Percentiles rank a stretch among this genome's conserved stretches.
Evolutionary conservation across 148 eudicot genomes (phyloP).

Genomic region (Vaccinium macrocarpon): DNA sequence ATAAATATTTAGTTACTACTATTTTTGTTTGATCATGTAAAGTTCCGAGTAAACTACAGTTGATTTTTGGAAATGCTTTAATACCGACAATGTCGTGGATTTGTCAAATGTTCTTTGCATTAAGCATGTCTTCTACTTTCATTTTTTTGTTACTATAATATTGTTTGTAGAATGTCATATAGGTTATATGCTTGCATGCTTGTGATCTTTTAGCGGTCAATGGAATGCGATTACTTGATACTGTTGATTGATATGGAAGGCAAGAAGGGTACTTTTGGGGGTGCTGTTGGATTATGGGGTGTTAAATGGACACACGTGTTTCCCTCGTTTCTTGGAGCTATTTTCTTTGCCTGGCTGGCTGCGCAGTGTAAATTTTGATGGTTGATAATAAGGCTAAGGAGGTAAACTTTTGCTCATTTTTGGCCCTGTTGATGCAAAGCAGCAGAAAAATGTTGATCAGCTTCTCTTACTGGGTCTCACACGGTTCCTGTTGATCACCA

Average conservation of each 20-base stretch:
- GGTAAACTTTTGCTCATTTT: not conserved
- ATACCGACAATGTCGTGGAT: not conserved
- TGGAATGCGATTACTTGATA: not conserved
- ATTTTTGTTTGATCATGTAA: not conserved
- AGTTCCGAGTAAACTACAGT: not conserved
- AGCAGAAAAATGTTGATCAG: constrained; percentile 11
- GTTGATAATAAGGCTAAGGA: not conserved
- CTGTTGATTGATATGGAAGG: not conserved
- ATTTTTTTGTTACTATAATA: not conserved
- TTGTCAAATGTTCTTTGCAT: not conserved
- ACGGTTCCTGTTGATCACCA: not conserved
- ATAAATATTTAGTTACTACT: not conserved
- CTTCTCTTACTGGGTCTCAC: not conserved
- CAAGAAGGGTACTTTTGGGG: not conserved
- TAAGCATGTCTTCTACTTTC: not conserved
- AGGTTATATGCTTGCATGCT: not conserved
- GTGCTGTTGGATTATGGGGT: not conserved
- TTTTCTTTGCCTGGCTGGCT: not conserved
- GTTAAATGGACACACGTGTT: not conserved
- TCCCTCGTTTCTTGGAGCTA: not conserved
- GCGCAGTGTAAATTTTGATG: not conserved
- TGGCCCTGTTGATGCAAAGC: not conserved
- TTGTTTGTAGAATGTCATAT: not conserved
- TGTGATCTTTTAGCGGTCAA: not conserved
- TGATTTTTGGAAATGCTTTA: not conserved